Conservation (phyloP, 2,329 filamentous ascomycete genomes). For the Colletotrichum aenigma region DNA sequence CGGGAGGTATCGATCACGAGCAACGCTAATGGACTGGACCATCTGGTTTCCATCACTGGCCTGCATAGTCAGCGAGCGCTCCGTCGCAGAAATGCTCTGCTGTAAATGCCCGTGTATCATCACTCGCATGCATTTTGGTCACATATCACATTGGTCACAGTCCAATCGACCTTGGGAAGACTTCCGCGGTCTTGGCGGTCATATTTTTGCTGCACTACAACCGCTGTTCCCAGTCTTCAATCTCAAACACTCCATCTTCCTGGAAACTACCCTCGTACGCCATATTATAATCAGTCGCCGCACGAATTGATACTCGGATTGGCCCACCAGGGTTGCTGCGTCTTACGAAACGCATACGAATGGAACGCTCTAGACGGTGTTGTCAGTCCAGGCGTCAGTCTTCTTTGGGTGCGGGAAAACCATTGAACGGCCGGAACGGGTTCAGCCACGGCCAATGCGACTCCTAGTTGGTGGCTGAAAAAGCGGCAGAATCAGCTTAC, state of each 20-base stretch:
- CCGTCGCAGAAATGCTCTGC: not conserved
- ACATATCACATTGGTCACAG: not conserved
- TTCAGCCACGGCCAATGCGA: not conserved
- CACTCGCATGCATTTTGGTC: not conserved
- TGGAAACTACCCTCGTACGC: not conserved
- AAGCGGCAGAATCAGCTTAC: not conserved
- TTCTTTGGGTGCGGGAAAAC: not conserved
- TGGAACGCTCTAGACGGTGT: not conserved
- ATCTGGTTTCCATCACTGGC: not conserved
- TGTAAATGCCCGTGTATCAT: not conserved
- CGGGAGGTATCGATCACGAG: not conserved
- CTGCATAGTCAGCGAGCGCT: not conserved
- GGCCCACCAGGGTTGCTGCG: not conserved
- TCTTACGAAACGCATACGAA: not conserved
- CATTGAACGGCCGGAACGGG: not conserved
- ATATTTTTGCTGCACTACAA: not conserved
- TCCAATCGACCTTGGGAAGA: not conserved
- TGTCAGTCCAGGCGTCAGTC: not conserved
- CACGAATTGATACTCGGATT: not conserved
- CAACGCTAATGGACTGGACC: not conserved
- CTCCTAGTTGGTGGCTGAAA: not conserved
- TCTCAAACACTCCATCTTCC: not conserved
- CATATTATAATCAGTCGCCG: not conserved
- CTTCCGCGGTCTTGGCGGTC: slow-evolving; percentile 15
- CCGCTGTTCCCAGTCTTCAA: not conserved